These are phyloP conservation scores for Pyrenochaeta sp. DNA, from an alignment of 2,329 filamentous ascomycete species.

Conservation along the genomic window DNA sequence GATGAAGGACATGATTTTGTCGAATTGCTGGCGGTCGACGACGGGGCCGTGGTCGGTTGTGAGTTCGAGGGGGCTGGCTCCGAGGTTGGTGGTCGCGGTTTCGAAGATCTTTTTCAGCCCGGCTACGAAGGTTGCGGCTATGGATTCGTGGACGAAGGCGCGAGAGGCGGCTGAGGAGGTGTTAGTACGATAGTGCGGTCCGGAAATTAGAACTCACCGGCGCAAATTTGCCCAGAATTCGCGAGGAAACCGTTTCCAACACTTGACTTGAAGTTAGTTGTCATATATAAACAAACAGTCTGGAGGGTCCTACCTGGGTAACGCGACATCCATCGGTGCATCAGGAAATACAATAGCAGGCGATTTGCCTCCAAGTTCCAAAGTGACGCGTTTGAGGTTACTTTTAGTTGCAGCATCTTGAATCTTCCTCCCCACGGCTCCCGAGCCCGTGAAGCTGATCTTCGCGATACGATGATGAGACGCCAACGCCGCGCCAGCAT, in stretches of 20 bases:
- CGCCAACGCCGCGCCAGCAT: constrained; percentile 50
- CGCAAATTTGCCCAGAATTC: not conserved
- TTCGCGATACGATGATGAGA: constrained; percentile 40
- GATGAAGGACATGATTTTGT: constrained; percentile 21
- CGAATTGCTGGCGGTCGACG: constrained; percentile 17
- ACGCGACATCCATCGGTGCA: constrained; percentile 45
- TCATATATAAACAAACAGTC: too few species aligned
- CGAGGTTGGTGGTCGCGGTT: not conserved
- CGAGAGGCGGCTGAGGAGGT: constrained; percentile 60
- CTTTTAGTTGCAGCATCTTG: constrained; percentile 37
- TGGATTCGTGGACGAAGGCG: constrained; percentile 40
- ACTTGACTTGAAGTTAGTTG: constrained; percentile 46
- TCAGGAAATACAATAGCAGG: constrained; percentile 54
- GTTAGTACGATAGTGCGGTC: too few species aligned
- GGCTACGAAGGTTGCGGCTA: constrained; percentile 15
- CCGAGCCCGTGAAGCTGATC: constrained; percentile 45
- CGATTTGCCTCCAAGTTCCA: constrained; percentile 56
- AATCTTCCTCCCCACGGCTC: constrained; percentile 31
- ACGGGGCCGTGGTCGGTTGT: constrained; percentile 18
- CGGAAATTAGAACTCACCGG: not conserved
- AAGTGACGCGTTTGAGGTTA: constrained; percentile 52
- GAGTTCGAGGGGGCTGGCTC: constrained; percentile 1
- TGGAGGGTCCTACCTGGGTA: too few species aligned
- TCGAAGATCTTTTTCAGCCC: not conserved
- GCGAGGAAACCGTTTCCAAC: constrained; percentile 48